These are phyloP conservation scores for Allomyces macrogynus DNA, from an alignment of 192 early-diverging fungal species.

Conservation along the genomic window DNA sequence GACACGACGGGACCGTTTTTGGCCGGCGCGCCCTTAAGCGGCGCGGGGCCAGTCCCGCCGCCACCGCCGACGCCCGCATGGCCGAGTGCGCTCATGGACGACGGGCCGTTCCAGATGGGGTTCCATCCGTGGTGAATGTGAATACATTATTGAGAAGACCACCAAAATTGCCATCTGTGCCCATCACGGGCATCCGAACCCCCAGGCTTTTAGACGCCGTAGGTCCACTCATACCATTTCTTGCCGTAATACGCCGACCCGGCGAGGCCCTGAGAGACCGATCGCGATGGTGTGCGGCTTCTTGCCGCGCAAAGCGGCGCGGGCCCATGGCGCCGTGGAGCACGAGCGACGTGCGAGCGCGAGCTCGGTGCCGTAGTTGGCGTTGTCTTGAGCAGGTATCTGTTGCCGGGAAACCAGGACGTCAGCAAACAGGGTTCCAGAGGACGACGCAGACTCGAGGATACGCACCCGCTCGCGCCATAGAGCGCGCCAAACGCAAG, in stretches of 20 bases:
- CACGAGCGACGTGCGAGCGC: slow-evolving; percentile 18
- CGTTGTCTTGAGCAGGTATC: slow-evolving; percentile 23
- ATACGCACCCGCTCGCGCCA: slow-evolving; percentile 13
- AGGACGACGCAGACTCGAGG: no score
- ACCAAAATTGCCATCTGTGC: no score
- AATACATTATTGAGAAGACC: no score
- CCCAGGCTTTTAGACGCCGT: slow-evolving; percentile 10
- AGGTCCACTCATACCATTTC: slow-evolving; percentile 8
- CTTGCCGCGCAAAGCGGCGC: slow-evolving; percentile 11
- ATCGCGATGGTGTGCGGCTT: slow-evolving; percentile 19
- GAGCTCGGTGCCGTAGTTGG: slow-evolving; percentile 21
- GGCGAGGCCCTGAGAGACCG: slow-evolving; percentile 5
- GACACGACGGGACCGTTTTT: no score
- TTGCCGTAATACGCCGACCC: slow-evolving; percentile 16
- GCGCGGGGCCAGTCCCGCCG: no score
- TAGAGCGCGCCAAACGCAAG: slow-evolving; percentile 19
- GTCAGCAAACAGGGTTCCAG: no score
- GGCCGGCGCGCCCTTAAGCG: no score
- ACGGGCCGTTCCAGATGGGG: no score
- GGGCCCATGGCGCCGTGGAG: slow-evolving; percentile 19
- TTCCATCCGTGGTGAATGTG: no score
- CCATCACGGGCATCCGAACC: not conserved
- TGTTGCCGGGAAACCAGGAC: not conserved
- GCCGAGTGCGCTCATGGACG: no score
- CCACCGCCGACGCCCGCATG: no score